These are phyloP conservation scores for Fusarium tupiense DNA, from an alignment of 2,329 filamentous ascomycete genomes.

Conservation along the genomic window DNA sequence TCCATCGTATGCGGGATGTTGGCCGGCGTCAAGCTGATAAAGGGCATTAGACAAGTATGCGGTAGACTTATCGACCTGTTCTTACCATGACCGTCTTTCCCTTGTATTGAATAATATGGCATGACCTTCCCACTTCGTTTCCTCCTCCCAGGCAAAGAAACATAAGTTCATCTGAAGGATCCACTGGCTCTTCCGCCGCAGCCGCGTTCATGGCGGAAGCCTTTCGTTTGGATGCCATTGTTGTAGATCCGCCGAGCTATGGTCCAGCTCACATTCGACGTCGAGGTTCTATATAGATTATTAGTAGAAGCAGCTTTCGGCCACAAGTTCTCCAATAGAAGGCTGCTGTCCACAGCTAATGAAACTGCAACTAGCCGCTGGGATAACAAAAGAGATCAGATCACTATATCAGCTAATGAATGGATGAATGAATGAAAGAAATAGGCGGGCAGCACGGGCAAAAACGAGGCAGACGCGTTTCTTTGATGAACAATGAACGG, in stretches of 20 bases:
- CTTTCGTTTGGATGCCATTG: slow-evolving; percentile 95
- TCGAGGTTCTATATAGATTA: slow-evolving; percentile 11
- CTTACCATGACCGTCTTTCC: slow-evolving; percentile 97
- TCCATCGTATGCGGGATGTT: slow-evolving; percentile 96
- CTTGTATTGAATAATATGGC: slow-evolving; percentile 98
- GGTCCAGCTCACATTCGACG: slow-evolving; percentile 33
- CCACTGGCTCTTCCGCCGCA: slow-evolving; percentile 82
- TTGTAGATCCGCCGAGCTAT: slow-evolving; percentile 37
- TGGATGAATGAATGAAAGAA: neutral
- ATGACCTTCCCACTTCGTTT: slow-evolving; percentile 96
- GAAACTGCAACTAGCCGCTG: slow-evolving; percentile 8
- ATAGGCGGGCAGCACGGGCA: slow-evolving; percentile 26
- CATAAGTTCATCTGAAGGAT: slow-evolving; percentile 92
- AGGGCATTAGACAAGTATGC: slow-evolving; percentile 31
- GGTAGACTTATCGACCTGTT: slow-evolving; percentile 37
- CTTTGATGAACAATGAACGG: slow-evolving; percentile 29
- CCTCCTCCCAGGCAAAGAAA: slow-evolving; percentile 94
- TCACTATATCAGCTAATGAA: neutral
- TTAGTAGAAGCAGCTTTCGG: slow-evolving; percentile 22
- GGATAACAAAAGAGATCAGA: neutral
- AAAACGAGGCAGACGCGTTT: slow-evolving; percentile 33
- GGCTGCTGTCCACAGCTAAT: slow-evolving; percentile 6
- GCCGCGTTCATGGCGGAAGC: slow-evolving; percentile 76
- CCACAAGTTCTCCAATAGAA: slow-evolving; percentile 3
- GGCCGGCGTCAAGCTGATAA: slow-evolving; percentile 88